Conservation (phyloP, 345 rosid genomes). For the Tarenaya hassleriana region DNA sequence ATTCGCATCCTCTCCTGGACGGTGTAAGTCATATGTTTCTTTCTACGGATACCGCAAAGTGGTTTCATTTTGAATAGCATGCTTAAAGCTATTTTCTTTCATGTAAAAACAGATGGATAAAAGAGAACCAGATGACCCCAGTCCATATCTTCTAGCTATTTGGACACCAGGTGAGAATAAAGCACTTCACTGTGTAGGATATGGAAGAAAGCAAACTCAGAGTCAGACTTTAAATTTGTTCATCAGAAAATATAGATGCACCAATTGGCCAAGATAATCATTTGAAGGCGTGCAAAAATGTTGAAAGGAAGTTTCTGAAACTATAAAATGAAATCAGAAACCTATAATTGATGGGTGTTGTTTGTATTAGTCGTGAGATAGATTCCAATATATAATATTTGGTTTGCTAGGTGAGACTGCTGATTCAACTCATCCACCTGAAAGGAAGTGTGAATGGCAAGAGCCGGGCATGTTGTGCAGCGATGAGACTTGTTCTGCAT, state of each 20-base stretch:
- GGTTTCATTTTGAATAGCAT: constrained; percentile 11
- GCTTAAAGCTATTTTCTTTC: constrained; percentile 5
- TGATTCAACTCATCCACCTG: constrained; percentile 53
- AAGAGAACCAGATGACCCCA: constrained; percentile 82
- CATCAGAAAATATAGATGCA: no score
- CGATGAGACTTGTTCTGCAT: constrained; percentile 61
- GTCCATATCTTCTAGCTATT: constrained; percentile 89
- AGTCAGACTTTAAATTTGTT: not conserved
- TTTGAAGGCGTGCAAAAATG: constrained; percentile 7
- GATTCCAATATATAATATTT: constrained; percentile 13
- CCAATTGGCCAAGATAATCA: not conserved
- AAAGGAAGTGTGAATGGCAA: constrained; percentile 41
- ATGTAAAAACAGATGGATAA: constrained; percentile 57
- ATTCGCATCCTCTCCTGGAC: constrained; percentile 75
- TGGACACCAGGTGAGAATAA: constrained; percentile 83
- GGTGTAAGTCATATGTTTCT: constrained; percentile 41
- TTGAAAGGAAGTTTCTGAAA: constrained; percentile 5
- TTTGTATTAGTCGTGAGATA: not conserved
- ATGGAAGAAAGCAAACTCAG: constrained; percentile 13
- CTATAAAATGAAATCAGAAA: constrained; percentile 11
- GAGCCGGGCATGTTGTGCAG: constrained; percentile 51
- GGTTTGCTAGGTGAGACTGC: constrained; percentile 75
- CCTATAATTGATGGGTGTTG: not conserved
- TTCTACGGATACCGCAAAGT: not conserved
- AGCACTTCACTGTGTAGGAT: constrained; percentile 6